Base-by-base conservation (phyloP, 495 filamentous ascomycete genomes). In the Hypoxylon cercidicola region DNA sequence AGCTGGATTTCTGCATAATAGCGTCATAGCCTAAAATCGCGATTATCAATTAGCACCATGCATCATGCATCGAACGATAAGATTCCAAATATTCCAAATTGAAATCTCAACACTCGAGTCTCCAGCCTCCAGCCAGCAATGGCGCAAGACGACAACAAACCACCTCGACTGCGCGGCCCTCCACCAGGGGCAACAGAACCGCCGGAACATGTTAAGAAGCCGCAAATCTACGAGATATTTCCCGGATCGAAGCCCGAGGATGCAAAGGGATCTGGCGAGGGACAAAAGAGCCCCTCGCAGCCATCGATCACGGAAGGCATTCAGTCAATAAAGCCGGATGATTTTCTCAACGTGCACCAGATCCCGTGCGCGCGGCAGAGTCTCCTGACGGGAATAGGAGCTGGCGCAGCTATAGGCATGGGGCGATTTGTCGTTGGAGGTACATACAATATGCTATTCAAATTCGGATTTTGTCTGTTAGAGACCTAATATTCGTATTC, bases 361-460 rank as follows among this genome's bases (percentile, higher is more conserved):
- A 81, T 86, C 61, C 95, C 94, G 16, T 97, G 95, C 76, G 88
- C 90, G 4, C 86, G 94, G 23, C 88, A 95, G 66, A 87, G 91
- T 13, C 77, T 97, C 55, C 77, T 98, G 70, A 87, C 88, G 0
- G 95, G 93, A 20, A 95, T 98, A 67, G 88, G 85, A 1, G 82
- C 84, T 5, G 93, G 91, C 9, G 89, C 92, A 60, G 90, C 80
- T 18, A 72, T 91, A 28, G 93, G 93, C 41, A 88, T 86, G 35
- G 59, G 91, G 39, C 83, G 89, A 40, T 89, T 84, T 72, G 73
- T 97, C 11, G 76, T 91, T 47, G 89, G 93, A 78, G 89, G 93
- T 95, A 83, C 55, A 80, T 74, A 35, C 30, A 25, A 12, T 21
- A 12, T 45, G 13, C 41, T 19, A 43, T 43, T 18, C 6, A 15